Evolutionary conservation across 1,284 basidiomycete genomes (phyloP).

Genomic region (Cutaneotrichosporon sp.): DNA sequence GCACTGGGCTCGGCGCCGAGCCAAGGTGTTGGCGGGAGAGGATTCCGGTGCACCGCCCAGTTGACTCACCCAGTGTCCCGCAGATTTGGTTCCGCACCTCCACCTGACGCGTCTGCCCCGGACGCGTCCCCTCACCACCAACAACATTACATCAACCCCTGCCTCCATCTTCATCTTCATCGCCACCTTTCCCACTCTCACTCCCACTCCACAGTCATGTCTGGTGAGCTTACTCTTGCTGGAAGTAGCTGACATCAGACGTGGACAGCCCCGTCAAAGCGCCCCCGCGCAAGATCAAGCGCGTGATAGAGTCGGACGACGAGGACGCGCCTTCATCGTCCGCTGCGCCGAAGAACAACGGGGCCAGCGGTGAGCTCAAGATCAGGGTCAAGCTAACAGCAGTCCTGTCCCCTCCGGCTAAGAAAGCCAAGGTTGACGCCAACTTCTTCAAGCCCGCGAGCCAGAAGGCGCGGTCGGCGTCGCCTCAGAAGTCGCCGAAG

Average conservation of each 20-base stretch:
- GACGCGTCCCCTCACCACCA: not conserved
- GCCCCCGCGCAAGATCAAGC: constrained; percentile 59
- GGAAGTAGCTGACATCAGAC: constrained; percentile 22
- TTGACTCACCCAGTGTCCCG: constrained; percentile 2
- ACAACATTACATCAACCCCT: constrained; percentile 8
- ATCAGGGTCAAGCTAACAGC: not conserved
- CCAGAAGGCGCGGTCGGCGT: too few relatives aligned
- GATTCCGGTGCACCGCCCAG: not conserved
- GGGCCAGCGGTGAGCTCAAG: constrained; percentile 13
- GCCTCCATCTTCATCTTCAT: not conserved
- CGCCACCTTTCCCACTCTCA: not conserved
- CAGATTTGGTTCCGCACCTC: constrained; percentile 4
- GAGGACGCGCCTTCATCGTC: too few relatives aligned
- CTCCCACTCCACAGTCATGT: constrained; percentile 12
- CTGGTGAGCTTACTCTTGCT: constrained; percentile 10
- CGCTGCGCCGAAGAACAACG: constrained; percentile 10
- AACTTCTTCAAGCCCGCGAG: constrained; percentile 27
- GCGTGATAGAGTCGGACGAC: constrained; percentile 67
- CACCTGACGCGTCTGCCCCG: constrained; percentile 9
- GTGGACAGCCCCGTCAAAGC: constrained; percentile 30
- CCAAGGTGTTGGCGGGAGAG: too few relatives aligned
- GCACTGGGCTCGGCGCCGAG: not conserved
- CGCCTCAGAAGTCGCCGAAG: constrained; percentile 1
- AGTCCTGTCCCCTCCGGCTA: constrained; percentile 34
- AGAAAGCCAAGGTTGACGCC: constrained; percentile 37